These are phyloP conservation scores for Boletus rufocinnamomeus DNA, from an alignment of 768 basidiomycete genomes.

Conservation along the genomic window DNA sequence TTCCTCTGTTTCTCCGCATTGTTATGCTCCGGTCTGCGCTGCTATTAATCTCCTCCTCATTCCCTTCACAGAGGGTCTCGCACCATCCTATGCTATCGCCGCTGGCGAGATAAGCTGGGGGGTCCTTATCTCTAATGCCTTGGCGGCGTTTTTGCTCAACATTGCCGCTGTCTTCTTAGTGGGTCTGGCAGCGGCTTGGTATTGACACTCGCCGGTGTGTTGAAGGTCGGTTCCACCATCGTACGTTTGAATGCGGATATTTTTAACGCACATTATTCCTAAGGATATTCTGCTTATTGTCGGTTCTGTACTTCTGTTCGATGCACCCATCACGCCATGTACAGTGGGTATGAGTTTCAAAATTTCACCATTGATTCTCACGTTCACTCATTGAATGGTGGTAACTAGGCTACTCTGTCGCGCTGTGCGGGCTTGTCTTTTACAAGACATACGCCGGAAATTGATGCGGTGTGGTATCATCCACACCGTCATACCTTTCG, in stretches of 20 bases:
- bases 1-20: slow-evolving; percentile 95
- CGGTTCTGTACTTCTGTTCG: slow-evolving; percentile 87
- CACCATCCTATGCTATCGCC: slow-evolving; percentile 74
- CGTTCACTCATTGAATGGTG: not conserved
- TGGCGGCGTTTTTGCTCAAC: slow-evolving; percentile 86
- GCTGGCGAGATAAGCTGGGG: slow-evolving; percentile 58
- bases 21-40: slow-evolving; percentile 96
- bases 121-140: slow-evolving; percentile 81
- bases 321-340: slow-evolving; percentile 75
- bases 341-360: slow-evolving; percentile 83
- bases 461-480: too few species aligned
- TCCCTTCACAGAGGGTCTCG: slow-evolving; percentile 90
- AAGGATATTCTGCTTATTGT: slow-evolving; percentile 91
- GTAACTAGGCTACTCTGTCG: slow-evolving; percentile 77
- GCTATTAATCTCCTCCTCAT: slow-evolving; percentile 81
- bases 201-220: slow-evolving; percentile 90
- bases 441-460: slow-evolving; percentile 79
- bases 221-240: slow-evolving; percentile 59
- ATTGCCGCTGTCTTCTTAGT: slow-evolving; percentile 95
- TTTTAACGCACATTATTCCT: slow-evolving; percentile 30
- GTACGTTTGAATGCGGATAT: not conserved
- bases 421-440: slow-evolving; percentile 78
- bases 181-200: slow-evolving; percentile 82
- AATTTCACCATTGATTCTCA: slow-evolving; percentile 3
- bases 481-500: too few species aligned